Percentiles rank a stretch among this genome's conserved stretches.
These are phyloP conservation scores for Termitomyces sp. DNA, from an alignment of 768 basidiomycete species.

Conservation along the genomic window DNA sequence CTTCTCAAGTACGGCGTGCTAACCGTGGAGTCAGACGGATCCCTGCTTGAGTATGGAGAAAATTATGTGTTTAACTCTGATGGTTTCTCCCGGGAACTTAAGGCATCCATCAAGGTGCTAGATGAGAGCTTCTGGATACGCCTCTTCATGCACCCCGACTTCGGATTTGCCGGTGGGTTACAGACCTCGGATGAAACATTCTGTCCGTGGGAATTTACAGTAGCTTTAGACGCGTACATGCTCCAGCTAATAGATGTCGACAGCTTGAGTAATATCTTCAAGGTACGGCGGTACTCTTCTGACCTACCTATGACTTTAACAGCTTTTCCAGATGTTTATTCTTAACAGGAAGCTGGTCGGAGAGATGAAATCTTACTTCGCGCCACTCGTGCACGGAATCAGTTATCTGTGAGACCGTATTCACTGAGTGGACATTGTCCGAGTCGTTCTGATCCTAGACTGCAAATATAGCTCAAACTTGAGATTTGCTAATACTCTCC, in stretches of 20 bases:
- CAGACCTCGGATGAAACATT: not conserved
- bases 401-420: conserved; percentile 1
- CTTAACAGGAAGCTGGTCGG: conserved; percentile 2
- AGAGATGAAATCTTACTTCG: conserved; percentile 3
- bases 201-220: too few species aligned
- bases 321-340: conserved; percentile 3
- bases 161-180: conserved; percentile 5
- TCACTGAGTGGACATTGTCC: too few species aligned
- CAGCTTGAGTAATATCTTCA: conserved; percentile 1
- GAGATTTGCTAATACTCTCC: conserved; percentile 7
- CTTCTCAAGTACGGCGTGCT: conserved; percentile 1
- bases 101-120: conserved; percentile 2
- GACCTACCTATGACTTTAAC: not conserved
- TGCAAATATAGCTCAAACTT: conserved; percentile 1
- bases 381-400: not conserved
- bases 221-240: conserved; percentile 4
- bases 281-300: not conserved
- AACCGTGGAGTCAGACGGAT: not conserved
- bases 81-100: conserved; percentile 1
- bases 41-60: not conserved
- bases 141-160: conserved; percentile 9
- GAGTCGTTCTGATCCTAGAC: not conserved
- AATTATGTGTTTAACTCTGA: not conserved
- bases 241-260: conserved; percentile 6
- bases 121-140: conserved; percentile 9